phyloP scores from a whole-genome alignment of 2,329 filamentous ascomycete species.

The Colletotrichum salicis region DNA sequence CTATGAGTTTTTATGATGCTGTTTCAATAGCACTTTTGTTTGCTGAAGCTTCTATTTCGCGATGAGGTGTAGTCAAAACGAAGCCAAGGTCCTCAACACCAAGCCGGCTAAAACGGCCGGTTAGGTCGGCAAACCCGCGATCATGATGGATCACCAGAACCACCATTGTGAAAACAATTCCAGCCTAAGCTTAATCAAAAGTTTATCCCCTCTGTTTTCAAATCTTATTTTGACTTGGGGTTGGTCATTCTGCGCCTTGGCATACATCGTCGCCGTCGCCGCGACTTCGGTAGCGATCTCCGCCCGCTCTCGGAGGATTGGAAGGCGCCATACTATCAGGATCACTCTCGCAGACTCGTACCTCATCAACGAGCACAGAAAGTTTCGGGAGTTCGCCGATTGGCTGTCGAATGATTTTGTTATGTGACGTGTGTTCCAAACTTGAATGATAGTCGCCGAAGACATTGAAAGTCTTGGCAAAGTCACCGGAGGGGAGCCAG shows the following conservation, averaged over 20 bases:
- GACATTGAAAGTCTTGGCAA: neutral
- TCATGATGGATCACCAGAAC: neutral
- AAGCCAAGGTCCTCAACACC: neutral
- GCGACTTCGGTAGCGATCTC: neutral
- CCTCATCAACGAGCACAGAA: neutral
- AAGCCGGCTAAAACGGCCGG: conserved; percentile 3
- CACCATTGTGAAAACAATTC: neutral
- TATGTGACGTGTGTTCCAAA: neutral
- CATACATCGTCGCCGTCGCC: neutral
- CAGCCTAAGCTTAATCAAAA: neutral
- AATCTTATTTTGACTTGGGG: neutral
- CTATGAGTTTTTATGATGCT: no score
- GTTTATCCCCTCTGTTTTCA: neutral
- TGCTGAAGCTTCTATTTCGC: neutral
- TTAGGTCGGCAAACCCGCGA: neutral
- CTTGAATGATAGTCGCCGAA: neutral
- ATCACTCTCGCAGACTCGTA: neutral
- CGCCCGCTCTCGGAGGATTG: neutral
- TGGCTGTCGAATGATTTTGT: neutral
- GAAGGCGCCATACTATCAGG: neutral
- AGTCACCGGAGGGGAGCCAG: neutral
- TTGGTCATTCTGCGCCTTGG: neutral
- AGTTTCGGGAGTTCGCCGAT: neutral
- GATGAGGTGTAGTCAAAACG: neutral
- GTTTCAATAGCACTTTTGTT: no score